A percentile compares a stretch with the other conserved stretches of the same genome.
These are phyloP conservation scores for Kurtzmaniella cleridarum DNA, from an alignment of 805 yeast species.

Conservation along the genomic window DNA sequence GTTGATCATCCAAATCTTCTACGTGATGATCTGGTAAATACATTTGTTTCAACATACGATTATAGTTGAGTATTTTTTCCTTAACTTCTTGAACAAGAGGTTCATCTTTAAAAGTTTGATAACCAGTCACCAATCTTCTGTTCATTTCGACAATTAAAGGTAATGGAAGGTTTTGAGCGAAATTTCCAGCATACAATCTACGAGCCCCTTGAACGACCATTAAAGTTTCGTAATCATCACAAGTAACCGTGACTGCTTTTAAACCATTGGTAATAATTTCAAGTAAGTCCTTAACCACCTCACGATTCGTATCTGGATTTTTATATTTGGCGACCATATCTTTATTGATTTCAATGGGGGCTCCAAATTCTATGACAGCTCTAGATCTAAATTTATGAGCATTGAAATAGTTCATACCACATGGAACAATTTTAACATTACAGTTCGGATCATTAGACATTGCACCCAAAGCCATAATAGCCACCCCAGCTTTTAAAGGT, in stretches of 20 bases:
- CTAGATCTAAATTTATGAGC: constrained; percentile 93
- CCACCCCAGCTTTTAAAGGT: constrained; percentile 96
- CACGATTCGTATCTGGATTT: constrained; percentile 61
- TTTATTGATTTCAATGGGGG: constrained; percentile 61
- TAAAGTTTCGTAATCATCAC: constrained; percentile 84
- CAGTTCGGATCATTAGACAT: constrained; percentile 71
- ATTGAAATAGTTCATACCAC: constrained; percentile 96
- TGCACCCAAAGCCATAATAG: constrained; percentile 96
- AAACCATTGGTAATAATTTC: constrained; percentile 69
- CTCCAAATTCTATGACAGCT: constrained; percentile 92
- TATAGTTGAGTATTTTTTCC: constrained; percentile 62
- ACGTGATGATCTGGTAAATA: constrained; percentile 58
- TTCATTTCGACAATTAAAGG: constrained; percentile 88
- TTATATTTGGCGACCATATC: constrained; percentile 60
- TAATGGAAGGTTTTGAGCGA: constrained; percentile 66
- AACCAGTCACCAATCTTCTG: constrained; percentile 79
- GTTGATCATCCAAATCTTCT: constrained; percentile 46
- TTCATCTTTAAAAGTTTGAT: constrained; percentile 64
- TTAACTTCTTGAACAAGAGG: constrained; percentile 60
- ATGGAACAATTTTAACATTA: constrained; percentile 84
- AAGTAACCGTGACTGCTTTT: constrained; percentile 79
- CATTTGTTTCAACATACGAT: constrained; percentile 47
- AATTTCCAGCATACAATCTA: constrained; percentile 75
- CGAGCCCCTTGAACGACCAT: constrained; percentile 90
- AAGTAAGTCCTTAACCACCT: constrained; percentile 67